These are phyloP conservation scores for Entomortierella parvispora DNA, from an alignment of 192 early-diverging fungal species.

Conservation along the genomic window DNA sequence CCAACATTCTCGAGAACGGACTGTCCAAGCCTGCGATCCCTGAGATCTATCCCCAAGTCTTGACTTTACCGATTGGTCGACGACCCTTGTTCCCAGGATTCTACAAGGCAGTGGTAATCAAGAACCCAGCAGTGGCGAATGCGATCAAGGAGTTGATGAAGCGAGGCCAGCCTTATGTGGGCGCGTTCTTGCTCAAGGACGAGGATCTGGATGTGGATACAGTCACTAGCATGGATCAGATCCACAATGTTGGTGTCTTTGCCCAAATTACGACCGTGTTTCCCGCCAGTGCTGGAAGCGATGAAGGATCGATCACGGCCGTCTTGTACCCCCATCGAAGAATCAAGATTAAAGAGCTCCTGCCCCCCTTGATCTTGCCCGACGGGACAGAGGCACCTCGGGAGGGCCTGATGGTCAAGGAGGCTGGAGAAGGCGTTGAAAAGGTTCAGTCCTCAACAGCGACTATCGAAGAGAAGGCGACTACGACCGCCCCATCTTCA, in stretches of 20 bases:
- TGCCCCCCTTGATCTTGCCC: slow-evolving; percentile 57
- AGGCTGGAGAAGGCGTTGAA: slow-evolving; percentile 24
- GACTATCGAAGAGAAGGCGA: not conserved
- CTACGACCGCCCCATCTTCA: not conserved
- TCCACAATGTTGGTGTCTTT: slow-evolving; percentile 94
- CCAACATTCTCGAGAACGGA: slow-evolving; percentile 70
- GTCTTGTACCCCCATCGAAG: slow-evolving; percentile 96
- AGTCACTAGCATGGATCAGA: slow-evolving; percentile 78
- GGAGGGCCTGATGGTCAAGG: slow-evolving; percentile 41
- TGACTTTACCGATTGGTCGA: slow-evolving; percentile 92
- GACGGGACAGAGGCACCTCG: slow-evolving; percentile 44
- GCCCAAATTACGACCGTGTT: slow-evolving; percentile 96
- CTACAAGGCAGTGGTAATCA: slow-evolving; percentile 98
- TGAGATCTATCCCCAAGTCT: slow-evolving; percentile 91
- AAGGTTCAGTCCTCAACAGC: slow-evolving; percentile 21
- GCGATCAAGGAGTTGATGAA: slow-evolving; percentile 93
- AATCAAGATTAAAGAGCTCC: slow-evolving; percentile 79
- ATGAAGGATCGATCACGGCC: slow-evolving; percentile 87
- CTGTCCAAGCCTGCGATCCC: slow-evolving; percentile 85
- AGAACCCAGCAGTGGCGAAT: slow-evolving; percentile 90
- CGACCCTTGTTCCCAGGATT: slow-evolving; percentile 97
- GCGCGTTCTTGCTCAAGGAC: slow-evolving; percentile 93
- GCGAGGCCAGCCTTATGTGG: slow-evolving; percentile 95
- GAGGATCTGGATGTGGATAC: slow-evolving; percentile 89
- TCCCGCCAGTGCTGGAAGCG: slow-evolving; percentile 75